Evolutionary conservation across 768 basidiomycete species (phyloP).

Genomic region (Postia placenta): DNA sequence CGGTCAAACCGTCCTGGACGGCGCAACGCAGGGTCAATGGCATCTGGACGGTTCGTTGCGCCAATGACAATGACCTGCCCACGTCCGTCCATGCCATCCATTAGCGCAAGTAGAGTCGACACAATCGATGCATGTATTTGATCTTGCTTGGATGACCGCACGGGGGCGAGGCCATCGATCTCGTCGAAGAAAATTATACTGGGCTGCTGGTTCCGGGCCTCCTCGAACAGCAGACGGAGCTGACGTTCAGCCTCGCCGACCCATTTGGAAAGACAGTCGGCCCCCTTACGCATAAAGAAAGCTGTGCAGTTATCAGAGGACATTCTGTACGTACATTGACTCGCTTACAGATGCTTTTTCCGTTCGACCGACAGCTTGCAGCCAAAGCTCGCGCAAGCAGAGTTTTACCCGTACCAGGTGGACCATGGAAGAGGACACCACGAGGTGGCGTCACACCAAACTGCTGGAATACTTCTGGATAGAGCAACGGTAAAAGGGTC

Average conservation of each 20-base stretch:
- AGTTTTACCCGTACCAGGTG: constrained; percentile 98
- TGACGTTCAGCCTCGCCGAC: constrained; percentile 98
- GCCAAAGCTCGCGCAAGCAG: constrained; percentile 91
- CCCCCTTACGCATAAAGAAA: constrained; percentile 99
- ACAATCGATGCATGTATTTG: constrained; percentile 99
- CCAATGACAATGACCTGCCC: constrained; percentile 98
- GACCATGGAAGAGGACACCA: constrained; percentile 96
- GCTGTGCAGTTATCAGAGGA: constrained; percentile 58
- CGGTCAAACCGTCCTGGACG: constrained; percentile 95
- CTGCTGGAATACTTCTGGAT: constrained; percentile 94
- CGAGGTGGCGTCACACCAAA: constrained; percentile 94
- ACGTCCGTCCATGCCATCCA: constrained; percentile 99
- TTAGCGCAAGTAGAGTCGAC: constrained; percentile 88
- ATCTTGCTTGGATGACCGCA: constrained; percentile 97
- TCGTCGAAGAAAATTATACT: constrained; percentile 99
- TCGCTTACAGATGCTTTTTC: constrained; percentile 80
- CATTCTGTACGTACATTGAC: too few species aligned
- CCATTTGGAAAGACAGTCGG: constrained; percentile 97
- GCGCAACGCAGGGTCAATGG: constrained; percentile 93
- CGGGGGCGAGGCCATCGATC: constrained; percentile 97
- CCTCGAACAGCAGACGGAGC: constrained; percentile 90
- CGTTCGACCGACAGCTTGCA: constrained; percentile 82
- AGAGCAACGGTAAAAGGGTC: constrained; percentile 91
- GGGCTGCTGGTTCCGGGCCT: constrained; percentile 87
- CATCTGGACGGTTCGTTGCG: constrained; percentile 95